Percentiles rank a stretch among this genome's conserved stretches.
Evolutionary conservation across 2,329 filamentous ascomycete genomes (phyloP).

Genomic region (Ophiostoma pallidulum): DNA sequence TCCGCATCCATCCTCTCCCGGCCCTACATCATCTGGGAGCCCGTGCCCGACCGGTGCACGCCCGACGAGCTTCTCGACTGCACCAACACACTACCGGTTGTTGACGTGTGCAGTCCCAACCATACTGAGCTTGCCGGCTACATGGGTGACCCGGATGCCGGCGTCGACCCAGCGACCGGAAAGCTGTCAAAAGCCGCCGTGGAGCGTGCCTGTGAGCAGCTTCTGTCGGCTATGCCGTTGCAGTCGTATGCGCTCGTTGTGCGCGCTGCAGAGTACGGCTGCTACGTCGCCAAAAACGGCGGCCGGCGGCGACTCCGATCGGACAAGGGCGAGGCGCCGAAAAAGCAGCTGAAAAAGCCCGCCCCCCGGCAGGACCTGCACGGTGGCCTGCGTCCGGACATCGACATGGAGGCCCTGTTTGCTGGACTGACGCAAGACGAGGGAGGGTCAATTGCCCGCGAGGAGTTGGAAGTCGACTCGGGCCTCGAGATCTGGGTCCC

Average conservation of each 20-base stretch:
- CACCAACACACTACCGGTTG: slow-evolving; percentile 51
- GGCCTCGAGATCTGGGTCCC: slow-evolving; percentile 67
- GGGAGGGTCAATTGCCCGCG: slow-evolving; percentile 43
- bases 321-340: slow-evolving; percentile 21
- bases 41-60: slow-evolving; percentile 78
- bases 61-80: slow-evolving; percentile 57
- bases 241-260: slow-evolving; percentile 59
- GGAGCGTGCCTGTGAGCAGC: slow-evolving; percentile 52
- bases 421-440: slow-evolving; percentile 47
- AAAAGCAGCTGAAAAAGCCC: slow-evolving; percentile 10
- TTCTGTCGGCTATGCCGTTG: slow-evolving; percentile 54
- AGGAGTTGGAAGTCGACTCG: slow-evolving; percentile 53
- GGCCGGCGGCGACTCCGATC: slow-evolving; percentile 29
- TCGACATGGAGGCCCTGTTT: slow-evolving; percentile 54
- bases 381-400: slow-evolving; percentile 48
- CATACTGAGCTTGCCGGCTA: slow-evolving; percentile 80
- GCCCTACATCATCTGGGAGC: slow-evolving; percentile 88
- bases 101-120: slow-evolving; percentile 67
- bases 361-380: slow-evolving; percentile 35
- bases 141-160: slow-evolving; percentile 55
- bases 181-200: slow-evolving; percentile 42
- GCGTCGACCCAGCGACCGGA: slow-evolving; percentile 45
- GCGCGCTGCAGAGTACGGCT: slow-evolving; percentile 62
- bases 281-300: slow-evolving; percentile 52
- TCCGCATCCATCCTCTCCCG: slow-evolving; percentile 22